Conservation (phyloP, 2,329 filamentous ascomycete species). For the Colletotrichum tabaci region DNA sequence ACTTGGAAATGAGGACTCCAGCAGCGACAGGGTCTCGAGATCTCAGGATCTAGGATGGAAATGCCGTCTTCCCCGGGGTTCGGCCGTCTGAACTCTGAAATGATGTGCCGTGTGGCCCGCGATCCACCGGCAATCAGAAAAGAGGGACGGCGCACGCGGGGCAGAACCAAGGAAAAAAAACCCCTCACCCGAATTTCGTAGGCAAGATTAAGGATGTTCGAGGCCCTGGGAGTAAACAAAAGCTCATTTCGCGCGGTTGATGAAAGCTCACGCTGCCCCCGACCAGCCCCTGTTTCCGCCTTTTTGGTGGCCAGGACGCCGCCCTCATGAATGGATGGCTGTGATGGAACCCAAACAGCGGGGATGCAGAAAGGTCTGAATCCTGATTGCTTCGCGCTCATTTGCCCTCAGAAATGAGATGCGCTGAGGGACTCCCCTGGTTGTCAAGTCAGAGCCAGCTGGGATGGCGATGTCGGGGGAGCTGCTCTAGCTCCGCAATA, state of each 20-base stretch:
- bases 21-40: background rate
- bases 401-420: conserved; percentile 3
- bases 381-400: conserved; percentile 24
- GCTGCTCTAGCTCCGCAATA: conserved; percentile 13
- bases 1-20: conserved; percentile 6
- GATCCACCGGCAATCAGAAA: conserved; percentile 25
- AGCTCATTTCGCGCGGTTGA: conserved; percentile 32
- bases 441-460: background rate
- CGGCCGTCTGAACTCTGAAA: conserved; percentile 15
- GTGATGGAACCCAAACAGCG: conserved; percentile 14
- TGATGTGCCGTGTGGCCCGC: conserved; percentile 36
- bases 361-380: background rate
- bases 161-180: conserved; percentile 5
- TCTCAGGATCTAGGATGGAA: conserved; percentile 13
- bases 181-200: conserved; percentile 17
- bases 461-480: conserved; percentile 28
- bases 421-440: conserved; percentile 21
- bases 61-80: conserved; percentile 33
- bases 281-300: background rate
- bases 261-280: conserved; percentile 13
- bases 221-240: conserved; percentile 21
- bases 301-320: conserved; percentile 11
- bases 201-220: conserved; percentile 36
- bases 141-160: conserved; percentile 22
- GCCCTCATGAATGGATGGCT: background rate